phyloP scores from a whole-genome alignment of 306 rosid genomes.

The Pyrus communis region DNA sequence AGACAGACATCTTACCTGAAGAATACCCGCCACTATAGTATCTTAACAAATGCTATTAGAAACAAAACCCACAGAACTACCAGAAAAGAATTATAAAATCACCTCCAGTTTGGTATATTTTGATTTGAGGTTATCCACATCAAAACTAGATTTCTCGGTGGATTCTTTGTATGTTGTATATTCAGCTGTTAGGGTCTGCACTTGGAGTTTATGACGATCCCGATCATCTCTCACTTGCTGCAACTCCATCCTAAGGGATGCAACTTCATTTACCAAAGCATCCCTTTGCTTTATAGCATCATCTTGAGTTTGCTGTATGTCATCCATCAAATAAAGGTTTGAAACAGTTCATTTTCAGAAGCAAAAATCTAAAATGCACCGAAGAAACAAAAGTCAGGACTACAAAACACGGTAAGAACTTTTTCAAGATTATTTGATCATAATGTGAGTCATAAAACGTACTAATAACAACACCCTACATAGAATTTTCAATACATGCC shows the following conservation, averaged over 20 bases:
- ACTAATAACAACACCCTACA: neutral
- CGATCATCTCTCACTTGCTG: slow-evolving; percentile 82
- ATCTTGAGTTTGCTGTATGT: slow-evolving; percentile 70
- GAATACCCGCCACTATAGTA: slow-evolving; percentile 6
- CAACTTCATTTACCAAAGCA: slow-evolving; percentile 57
- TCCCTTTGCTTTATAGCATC: slow-evolving; percentile 90
- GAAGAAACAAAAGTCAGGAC: neutral
- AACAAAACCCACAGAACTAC: neutral
- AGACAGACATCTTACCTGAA: slow-evolving; percentile 61
- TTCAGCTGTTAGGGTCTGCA: slow-evolving; percentile 56
- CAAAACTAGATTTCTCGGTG: slow-evolving; percentile 45
- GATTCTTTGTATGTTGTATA: slow-evolving; percentile 54
- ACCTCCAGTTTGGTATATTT: slow-evolving; percentile 74
- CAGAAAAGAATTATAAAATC: slow-evolving; percentile 13
- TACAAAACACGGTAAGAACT: neutral
- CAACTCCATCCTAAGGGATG: slow-evolving; percentile 60
- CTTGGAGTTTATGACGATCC: slow-evolving; percentile 47
- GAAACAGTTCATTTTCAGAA: slow-evolving; percentile 4
- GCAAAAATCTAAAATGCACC: neutral
- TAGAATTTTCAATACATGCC: neutral
- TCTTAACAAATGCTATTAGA: neutral
- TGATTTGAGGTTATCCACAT: slow-evolving; percentile 47
- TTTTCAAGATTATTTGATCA: neutral
- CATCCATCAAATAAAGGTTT: slow-evolving; percentile 17
- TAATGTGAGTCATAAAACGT: neutral